Evolutionary conservation across 176 grass and related monocot species (phyloP).

Genomic region (Guadua angustifolia): DNA sequence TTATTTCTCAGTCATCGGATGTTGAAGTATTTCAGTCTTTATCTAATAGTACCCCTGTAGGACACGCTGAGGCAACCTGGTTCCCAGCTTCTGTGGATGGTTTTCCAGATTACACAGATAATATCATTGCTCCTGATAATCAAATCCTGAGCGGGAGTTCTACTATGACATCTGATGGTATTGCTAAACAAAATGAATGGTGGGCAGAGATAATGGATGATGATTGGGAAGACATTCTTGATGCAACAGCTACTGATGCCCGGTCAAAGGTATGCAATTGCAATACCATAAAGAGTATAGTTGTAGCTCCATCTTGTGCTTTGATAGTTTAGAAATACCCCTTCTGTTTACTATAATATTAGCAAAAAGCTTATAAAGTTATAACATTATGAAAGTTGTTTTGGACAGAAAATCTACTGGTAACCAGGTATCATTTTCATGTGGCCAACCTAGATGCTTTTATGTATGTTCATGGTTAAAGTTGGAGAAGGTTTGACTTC

Average conservation of each 20-base stretch:
- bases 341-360: conserved; percentile 21
- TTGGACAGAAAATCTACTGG: background rate
- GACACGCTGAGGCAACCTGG: conserved; percentile 48
- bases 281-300: conserved; percentile 21
- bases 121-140: conserved; percentile 39
- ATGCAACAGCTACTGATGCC: conserved; percentile 56
- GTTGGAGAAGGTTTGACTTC: background rate
- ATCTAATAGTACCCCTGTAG: conserved; percentile 53
- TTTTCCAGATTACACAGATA: conserved; percentile 54
- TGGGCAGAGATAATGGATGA: conserved; percentile 77
- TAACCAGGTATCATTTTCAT: conserved; percentile 3
- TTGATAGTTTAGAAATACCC: conserved; percentile 25
- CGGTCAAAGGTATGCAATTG: conserved; percentile 62
- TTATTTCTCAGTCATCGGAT: conserved; percentile 55
- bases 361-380: conserved; percentile 7
- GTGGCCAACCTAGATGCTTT: background rate
- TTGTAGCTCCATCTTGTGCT: conserved; percentile 26
- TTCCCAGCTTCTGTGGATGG: conserved; percentile 49
- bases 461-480: conserved; percentile 1
- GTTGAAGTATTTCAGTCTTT: conserved; percentile 39
- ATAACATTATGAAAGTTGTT: background rate
- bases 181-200: conserved; percentile 77
- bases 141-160: conserved; percentile 42
- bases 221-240: conserved; percentile 90
- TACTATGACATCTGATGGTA: conserved; percentile 53